Evolutionary conservation across 305 asterid species (phyloP), one percentile per base, ranked within the genome.

Genomic region (Coffea humblotiana): DNA sequence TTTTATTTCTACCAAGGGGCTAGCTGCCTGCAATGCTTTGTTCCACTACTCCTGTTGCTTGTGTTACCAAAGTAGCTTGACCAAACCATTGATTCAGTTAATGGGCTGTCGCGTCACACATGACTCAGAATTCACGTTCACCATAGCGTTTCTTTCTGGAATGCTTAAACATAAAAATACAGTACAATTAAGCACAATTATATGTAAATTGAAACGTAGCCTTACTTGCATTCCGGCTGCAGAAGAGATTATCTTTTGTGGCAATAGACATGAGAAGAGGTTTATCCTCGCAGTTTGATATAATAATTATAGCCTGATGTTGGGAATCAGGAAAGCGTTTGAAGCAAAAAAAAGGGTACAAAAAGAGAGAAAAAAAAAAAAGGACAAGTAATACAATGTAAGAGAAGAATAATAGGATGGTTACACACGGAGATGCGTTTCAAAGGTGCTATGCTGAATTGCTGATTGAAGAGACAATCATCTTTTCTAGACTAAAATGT

Each of bases 101-200:
- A 76, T 63, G 25, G 52, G 72, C 25, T 76, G 79, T 64, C 29
- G 63, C 18, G 79, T 64, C 63, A 76, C 18, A 4, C 16, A 76
- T 76, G 72, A 76, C 61, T 64, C 61, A 25, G 61, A 76, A 43
- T n/a, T n/a, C 29, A 76, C 61, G 21, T 43, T 25, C n/a, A 14
- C 71, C 45, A 4, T 29, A 29, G n/a, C 25, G 18, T 64, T 63
- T 64, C 37, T 25, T 23, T 19, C 71, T 75, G 58, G 40, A 51
- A 60, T 14, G 49, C 45, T 18, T 56, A 76, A 8, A 29, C 2
- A 21, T 0, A 63, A 63, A 66, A 29, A 63, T 29, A 66, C 45
- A 66, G 9, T 14, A 32, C 45, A n/a, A 6, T 37, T 45, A 3
- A 64, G 32, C 4, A 63, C 6, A 63, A 25, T 12, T 0, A 8